Conservation (phyloP, 257 asterid genomes). For the Solanum appendiculatum region DNA sequence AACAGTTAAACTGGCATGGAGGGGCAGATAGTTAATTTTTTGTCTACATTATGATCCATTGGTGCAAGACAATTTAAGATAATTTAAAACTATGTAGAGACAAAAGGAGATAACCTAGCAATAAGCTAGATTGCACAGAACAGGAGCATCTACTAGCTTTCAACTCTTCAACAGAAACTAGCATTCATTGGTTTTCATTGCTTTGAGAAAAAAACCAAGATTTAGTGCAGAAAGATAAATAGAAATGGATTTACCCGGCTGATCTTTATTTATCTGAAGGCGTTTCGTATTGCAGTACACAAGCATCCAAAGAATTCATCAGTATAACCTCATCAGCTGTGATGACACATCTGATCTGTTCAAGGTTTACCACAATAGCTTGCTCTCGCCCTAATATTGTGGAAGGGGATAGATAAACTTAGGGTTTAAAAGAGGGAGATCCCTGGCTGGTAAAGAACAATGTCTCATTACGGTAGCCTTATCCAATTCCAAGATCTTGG, state of each 20-base stretch:
- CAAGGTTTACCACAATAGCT: slow-evolving; percentile 92
- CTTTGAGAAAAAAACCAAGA: background rate
- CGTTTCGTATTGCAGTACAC: slow-evolving; percentile 81
- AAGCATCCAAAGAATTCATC: slow-evolving; percentile 81
- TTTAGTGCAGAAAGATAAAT: background rate
- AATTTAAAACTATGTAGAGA: background rate
- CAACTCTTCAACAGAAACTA: background rate
- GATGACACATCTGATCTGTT: slow-evolving; percentile 90
- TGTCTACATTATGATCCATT: background rate
- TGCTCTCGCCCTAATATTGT: slow-evolving; percentile 95
- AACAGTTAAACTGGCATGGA: background rate
- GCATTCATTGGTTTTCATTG: background rate
- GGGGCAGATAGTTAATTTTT: background rate
- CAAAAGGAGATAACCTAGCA: background rate
- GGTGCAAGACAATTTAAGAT: background rate
- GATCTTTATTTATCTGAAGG: slow-evolving; percentile 66
- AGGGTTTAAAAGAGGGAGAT: slow-evolving; percentile 96
- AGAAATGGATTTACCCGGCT: slow-evolving; percentile 45
- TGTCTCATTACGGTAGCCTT: slow-evolving; percentile 78
- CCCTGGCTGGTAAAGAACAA: slow-evolving; percentile 93
- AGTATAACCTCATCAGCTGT: slow-evolving; percentile 95
- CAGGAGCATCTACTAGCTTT: background rate
- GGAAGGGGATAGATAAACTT: slow-evolving; percentile 80
- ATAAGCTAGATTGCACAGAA: background rate
- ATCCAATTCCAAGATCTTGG: slow-evolving; percentile 74